phyloP scores from a whole-genome alignment of 1,284 basidiomycete species.

The Pyrrhoderma lamaoense region DNA sequence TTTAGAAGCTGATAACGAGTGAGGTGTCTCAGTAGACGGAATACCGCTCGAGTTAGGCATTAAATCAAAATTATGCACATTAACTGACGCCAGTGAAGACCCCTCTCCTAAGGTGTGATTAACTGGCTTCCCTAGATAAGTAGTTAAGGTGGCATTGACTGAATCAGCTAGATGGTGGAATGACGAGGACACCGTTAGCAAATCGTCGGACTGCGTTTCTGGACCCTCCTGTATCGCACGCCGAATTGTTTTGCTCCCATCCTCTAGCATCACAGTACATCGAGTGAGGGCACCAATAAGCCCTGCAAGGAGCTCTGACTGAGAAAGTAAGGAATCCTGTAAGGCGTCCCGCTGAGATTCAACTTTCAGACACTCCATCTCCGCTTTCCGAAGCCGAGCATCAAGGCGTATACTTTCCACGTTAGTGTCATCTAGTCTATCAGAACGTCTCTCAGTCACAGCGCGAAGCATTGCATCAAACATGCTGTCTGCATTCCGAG shows the following conservation, averaged over 20 bases:
- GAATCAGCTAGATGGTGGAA: constrained; percentile 52
- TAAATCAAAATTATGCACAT: constrained; percentile 30
- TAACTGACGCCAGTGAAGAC: constrained; percentile 40
- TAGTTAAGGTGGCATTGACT: constrained; percentile 60
- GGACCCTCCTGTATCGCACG: constrained; percentile 37
- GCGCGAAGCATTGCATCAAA: constrained; percentile 80
- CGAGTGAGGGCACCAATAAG: constrained; percentile 76
- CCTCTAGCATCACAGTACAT: constrained; percentile 66
- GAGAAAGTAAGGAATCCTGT: constrained; percentile 53
- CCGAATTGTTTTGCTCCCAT: constrained; percentile 52
- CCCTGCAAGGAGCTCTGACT: constrained; percentile 62
- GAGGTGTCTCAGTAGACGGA: constrained; percentile 31
- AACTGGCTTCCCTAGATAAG: constrained; percentile 58
- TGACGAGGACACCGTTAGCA: constrained; percentile 41
- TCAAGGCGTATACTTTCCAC: constrained; percentile 69
- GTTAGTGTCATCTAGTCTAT: constrained; percentile 70
- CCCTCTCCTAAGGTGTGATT: constrained; percentile 39
- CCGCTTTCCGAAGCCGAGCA: constrained; percentile 56
- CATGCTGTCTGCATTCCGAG: constrained; percentile 70
- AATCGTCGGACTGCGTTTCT: constrained; percentile 33
- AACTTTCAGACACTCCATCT: constrained; percentile 67
- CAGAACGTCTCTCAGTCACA: constrained; percentile 70
- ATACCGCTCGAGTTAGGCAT: constrained; percentile 20
- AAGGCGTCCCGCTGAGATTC: constrained; percentile 66
- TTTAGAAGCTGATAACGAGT: constrained; percentile 32